Conservation (phyloP, 305 asterid genomes). For the Solanum hybrid region DNA sequence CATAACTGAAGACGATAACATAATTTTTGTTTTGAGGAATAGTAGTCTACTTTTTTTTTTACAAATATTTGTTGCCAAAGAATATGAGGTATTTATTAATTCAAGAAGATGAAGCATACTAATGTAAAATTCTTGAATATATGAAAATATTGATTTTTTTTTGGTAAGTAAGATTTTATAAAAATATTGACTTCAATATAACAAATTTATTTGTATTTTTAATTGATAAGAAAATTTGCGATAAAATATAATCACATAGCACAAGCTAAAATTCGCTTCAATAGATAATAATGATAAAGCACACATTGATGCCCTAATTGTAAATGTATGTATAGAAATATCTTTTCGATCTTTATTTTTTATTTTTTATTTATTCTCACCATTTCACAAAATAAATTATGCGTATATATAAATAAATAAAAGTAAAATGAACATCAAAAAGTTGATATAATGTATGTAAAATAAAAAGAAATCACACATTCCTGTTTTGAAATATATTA, state of each 20-base stretch:
- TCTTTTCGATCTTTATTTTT: not conserved
- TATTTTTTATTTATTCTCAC: not conserved
- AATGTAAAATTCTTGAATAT: not conserved
- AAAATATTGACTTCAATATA: not conserved
- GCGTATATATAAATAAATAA: not conserved
- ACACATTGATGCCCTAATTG: not conserved
- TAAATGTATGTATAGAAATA: not conserved
- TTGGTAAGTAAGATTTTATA: not conserved
- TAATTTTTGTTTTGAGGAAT: constrained; percentile 2
- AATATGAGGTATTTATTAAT: not conserved
- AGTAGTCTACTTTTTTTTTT: not conserved
- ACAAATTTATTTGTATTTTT: not conserved
- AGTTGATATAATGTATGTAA: not conserved
- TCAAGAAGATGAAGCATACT: not conserved
- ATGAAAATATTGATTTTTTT: not conserved
- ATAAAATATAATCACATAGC: not conserved
- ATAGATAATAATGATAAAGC: not conserved
- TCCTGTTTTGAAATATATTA: not conserved
- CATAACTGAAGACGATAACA: constrained; percentile 54
- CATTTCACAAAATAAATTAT: not conserved
- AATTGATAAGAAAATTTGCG: not conserved
- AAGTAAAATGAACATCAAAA: not conserved
- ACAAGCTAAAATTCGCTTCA: not conserved
- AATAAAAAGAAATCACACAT: not conserved
- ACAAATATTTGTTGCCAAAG: not conserved